Conservation (phyloP, 805 yeast species). For the Sugiyamaella valdiviana region DNA sequence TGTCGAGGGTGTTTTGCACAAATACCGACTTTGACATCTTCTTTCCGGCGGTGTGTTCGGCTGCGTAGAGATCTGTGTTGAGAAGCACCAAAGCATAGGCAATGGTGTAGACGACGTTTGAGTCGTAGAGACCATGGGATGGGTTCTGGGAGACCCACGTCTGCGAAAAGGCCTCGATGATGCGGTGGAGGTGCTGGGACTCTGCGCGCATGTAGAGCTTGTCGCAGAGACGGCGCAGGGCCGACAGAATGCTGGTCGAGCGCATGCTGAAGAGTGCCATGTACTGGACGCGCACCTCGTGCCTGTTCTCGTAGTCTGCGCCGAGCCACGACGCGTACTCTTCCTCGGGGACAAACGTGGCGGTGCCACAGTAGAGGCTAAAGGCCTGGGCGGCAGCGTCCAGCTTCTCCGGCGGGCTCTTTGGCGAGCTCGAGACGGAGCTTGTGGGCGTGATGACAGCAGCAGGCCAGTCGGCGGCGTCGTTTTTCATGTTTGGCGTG, state of each 20-base stretch:
- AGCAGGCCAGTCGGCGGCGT: not conserved
- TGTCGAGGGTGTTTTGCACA: slow-evolving; percentile 45
- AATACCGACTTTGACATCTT: slow-evolving; percentile 39
- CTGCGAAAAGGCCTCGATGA: slow-evolving; percentile 60
- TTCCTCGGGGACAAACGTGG: slow-evolving; percentile 29
- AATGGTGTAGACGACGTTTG: slow-evolving; percentile 59
- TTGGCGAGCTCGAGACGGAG: not conserved
- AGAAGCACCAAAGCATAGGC: slow-evolving; percentile 65
- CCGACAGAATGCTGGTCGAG: slow-evolving; percentile 45
- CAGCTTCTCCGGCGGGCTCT: not conserved
- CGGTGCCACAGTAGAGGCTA: slow-evolving; percentile 15
- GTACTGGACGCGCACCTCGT: slow-evolving; percentile 32
- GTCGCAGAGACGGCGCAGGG: slow-evolving; percentile 57
- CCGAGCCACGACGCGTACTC: slow-evolving; percentile 41
- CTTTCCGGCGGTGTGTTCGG: slow-evolving; percentile 32
- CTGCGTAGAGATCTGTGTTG: slow-evolving; percentile 70
- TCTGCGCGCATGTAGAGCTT: slow-evolving; percentile 74
- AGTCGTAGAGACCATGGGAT: slow-evolving; percentile 43
- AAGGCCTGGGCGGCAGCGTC: slow-evolving; percentile 7
- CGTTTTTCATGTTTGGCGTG: not conserved
- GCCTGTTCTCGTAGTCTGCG: slow-evolving; percentile 23
- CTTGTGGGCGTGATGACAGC: not conserved
- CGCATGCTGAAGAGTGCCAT: slow-evolving; percentile 39
- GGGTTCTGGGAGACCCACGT: slow-evolving; percentile 52
- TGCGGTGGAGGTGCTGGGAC: slow-evolving; percentile 71